Base-by-base conservation (phyloP, 2,329 filamentous ascomycete genomes). In the Mycosphaerella sp. region DNA sequence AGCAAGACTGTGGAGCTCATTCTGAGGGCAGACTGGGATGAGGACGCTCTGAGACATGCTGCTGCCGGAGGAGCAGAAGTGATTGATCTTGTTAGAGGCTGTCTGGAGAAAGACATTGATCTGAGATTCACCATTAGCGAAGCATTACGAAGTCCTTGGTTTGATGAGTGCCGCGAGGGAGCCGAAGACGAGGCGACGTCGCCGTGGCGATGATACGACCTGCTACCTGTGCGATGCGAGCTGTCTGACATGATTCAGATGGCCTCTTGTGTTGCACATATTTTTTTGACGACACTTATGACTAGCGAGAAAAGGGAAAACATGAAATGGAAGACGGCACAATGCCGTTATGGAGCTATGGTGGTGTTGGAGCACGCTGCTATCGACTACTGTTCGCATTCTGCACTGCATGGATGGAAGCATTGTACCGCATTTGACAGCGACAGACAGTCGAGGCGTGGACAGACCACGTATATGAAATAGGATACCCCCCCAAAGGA, bases 1-100 rank as follows among this genome's bases (percentile, higher is more conserved):
- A 78, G 80, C 45, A 80, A 79, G 53, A 76, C 84, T 3, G 77
- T 78, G 52, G 75, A 77, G 56, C 79, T 81, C 60, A 86, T 86
- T 54, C 67, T 80, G 31, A 74, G 73, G 12, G 82, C 82, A 5
- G 76, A 78, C 14, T 86, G 82, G 80, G 74, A 84, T 53, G 69
- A 72, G 9, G 68, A 76, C 11, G 70, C 74, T 10, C 70, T 84
- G 23, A 68, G 77, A 26, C 70, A 72, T 3, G 71, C 72, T 11
- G 67, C 68, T n/a, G 71, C 72, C 0, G 70, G 68, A 10, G 66
- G 71, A 11, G 68, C 69, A 54, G 75, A 78, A 26, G 77, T 76
- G 8, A 69, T 82, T 43, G 78, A 80, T n/a, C 63, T 86, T 23
- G 72, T 86, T 12, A 71, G 73, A 42, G 80, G 81, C 3, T 86